Conservation (phyloP, 2,329 filamentous ascomycete species). For the Diplocarpon rosae region DNA sequence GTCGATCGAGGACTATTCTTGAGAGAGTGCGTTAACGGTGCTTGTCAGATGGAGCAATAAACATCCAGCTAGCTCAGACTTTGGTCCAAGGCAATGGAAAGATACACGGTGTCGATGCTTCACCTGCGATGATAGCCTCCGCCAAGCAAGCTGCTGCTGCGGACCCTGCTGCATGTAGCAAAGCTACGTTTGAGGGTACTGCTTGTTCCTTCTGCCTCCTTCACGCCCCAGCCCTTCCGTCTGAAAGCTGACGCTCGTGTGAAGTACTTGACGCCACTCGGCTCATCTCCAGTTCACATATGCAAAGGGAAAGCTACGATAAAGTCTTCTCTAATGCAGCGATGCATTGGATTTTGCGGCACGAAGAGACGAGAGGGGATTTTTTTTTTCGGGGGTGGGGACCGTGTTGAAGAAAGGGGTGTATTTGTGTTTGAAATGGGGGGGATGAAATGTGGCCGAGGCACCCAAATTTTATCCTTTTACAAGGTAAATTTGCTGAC, state of each 20-base stretch:
- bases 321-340: slow-evolving; percentile 59
- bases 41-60: slow-evolving; percentile 49
- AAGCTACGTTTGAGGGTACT: slow-evolving; percentile 22
- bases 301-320: slow-evolving; percentile 30
- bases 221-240: too few species aligned
- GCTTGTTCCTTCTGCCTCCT: neutral
- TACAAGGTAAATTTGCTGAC: neutral
- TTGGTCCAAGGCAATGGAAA: slow-evolving; percentile 35
- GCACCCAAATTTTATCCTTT: neutral
- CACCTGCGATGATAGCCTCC: slow-evolving; percentile 45
- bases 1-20: neutral
- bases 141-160: slow-evolving; percentile 31
- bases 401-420: slow-evolving; percentile 44
- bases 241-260: too few species aligned
- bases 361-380: slow-evolving; percentile 29
- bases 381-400: slow-evolving; percentile 44
- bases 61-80: slow-evolving; percentile 39
- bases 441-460: slow-evolving; percentile 56
- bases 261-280: slow-evolving; percentile 39
- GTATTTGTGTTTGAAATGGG: slow-evolving; percentile 61
- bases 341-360: slow-evolving; percentile 49
- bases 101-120: slow-evolving; percentile 49
- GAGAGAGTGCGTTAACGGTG: too few species aligned
- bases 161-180: slow-evolving; percentile 7
- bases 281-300: slow-evolving; percentile 27